Conservation (phyloP, 352 stramenopile genomes). For the Phytophthora chlamydospora region DNA sequence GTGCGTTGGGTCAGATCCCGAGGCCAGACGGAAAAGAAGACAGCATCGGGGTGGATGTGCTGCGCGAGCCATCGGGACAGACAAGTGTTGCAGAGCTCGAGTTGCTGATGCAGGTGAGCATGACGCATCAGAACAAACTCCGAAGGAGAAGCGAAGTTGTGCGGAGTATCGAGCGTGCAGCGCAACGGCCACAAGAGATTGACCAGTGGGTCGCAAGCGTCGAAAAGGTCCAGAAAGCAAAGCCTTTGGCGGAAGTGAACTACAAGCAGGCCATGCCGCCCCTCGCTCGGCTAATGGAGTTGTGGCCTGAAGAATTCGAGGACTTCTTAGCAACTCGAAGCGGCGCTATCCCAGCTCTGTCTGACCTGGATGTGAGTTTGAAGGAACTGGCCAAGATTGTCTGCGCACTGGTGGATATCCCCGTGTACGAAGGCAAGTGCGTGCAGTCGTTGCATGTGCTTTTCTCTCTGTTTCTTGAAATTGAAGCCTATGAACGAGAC, state of each 20-base stretch:
- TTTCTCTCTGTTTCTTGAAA: slow-evolving; percentile 91
- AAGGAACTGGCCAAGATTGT: slow-evolving; percentile 86
- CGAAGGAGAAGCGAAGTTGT: slow-evolving; percentile 61
- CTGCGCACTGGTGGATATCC: slow-evolving; percentile 93
- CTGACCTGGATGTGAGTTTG: slow-evolving; percentile 84
- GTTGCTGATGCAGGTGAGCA: slow-evolving; percentile 82
- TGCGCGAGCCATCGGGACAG: slow-evolving; percentile 89
- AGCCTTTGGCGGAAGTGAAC: slow-evolving; percentile 73
- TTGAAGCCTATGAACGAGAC: slow-evolving; percentile 64
- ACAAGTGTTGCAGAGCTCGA: slow-evolving; percentile 92
- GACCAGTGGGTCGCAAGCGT: slow-evolving; percentile 94
- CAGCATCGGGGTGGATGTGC: slow-evolving; percentile 72
- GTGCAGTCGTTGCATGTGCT: slow-evolving; percentile 92
- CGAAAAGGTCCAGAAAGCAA: slow-evolving; percentile 85
- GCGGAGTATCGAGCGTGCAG: slow-evolving; percentile 90
- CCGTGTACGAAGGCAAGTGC: slow-evolving; percentile 79
- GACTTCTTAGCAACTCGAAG: slow-evolving; percentile 47
- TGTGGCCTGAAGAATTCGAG: slow-evolving; percentile 91
- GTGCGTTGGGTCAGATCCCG: slow-evolving; percentile 63
- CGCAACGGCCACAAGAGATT: slow-evolving; percentile 86
- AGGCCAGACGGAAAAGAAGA: slow-evolving; percentile 86
- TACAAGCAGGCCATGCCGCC: slow-evolving; percentile 93
- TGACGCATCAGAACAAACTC: slow-evolving; percentile 56
- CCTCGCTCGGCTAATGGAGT: slow-evolving; percentile 88
- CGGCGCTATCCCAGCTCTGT: slow-evolving; percentile 25